These are phyloP conservation scores for Leucocoprinus birnbaumii DNA, from an alignment of 768 basidiomycete genomes.

Conservation along the genomic window DNA sequence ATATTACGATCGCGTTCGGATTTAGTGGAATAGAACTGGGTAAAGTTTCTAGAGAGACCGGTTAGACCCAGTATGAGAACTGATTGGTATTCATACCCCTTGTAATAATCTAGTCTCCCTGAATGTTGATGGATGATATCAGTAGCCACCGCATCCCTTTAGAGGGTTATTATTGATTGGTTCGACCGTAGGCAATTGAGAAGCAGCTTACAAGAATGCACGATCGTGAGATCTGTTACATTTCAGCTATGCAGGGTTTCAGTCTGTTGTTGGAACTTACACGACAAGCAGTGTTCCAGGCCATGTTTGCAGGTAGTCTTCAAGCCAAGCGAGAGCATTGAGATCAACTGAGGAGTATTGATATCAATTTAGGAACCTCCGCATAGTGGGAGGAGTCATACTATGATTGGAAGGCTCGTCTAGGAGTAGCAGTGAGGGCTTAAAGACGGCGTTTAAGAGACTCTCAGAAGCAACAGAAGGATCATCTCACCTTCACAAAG, in stretches of 20 bases:
- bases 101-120: conserved; percentile 92
- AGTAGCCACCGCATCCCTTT: conserved; percentile 90
- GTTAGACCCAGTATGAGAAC: conserved; percentile 8
- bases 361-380: background rate
- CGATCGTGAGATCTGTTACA: conserved; percentile 86
- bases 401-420: conserved; percentile 98
- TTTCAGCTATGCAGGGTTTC: conserved; percentile 6
- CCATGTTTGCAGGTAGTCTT: conserved; percentile 98
- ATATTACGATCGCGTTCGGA: conserved; percentile 90
- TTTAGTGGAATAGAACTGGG: conserved; percentile 98
- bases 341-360: conserved; percentile 61
- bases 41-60: conserved; percentile 69
- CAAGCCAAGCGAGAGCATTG: conserved; percentile 96
- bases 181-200: background rate
- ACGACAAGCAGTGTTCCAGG: conserved; percentile 89
- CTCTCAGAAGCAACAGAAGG: background rate
- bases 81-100: conserved; percentile 56
- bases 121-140: conserved; percentile 98
- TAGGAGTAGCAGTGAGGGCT: conserved; percentile 75
- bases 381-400: too few species aligned
- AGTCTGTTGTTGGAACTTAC: conserved; percentile 37
- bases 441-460: conserved; percentile 7
- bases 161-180: background rate
- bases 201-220: conserved; percentile 72
- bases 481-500: conserved; percentile 77